Conservation (phyloP, 2,329 filamentous ascomycete genomes). For the Exophiala alcalophila region DNA sequence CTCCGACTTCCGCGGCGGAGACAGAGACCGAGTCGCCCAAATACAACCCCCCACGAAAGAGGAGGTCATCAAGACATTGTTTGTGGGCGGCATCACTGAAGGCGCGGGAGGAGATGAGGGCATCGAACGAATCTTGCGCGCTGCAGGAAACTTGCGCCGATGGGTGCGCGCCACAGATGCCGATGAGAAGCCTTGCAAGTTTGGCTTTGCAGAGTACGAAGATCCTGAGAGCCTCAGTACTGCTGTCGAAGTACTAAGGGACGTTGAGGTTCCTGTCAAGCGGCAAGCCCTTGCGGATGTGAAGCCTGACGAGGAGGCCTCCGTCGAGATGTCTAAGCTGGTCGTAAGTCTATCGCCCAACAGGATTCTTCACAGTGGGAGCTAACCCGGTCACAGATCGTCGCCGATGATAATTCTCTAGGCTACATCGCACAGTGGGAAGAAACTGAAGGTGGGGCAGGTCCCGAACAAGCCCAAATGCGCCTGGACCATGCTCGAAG, state of each 20-base stretch:
- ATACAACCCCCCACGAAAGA: constrained; percentile 81
- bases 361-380: background rate
- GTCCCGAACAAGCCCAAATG: constrained; percentile 60
- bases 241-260: constrained; percentile 78
- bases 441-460: constrained; percentile 62
- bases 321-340: constrained; percentile 60
- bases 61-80: constrained; percentile 87
- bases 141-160: constrained; percentile 74
- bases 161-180: constrained; percentile 79
- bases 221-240: constrained; percentile 83
- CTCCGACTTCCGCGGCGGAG: constrained; percentile 49
- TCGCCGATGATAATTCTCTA: constrained; percentile 76
- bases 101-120: constrained; percentile 73
- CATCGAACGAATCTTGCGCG: constrained; percentile 71
- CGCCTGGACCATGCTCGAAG: constrained; percentile 67
- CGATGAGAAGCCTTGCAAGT: constrained; percentile 78
- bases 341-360: constrained; percentile 48
- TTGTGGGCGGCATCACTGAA: constrained; percentile 80
- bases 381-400: constrained; percentile 44
- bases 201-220: constrained; percentile 95
- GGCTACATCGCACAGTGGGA: constrained; percentile 84
- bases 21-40: constrained; percentile 67
- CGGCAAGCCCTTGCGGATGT: constrained; percentile 57
- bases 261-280: constrained; percentile 77
- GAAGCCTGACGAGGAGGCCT: constrained; percentile 36